phyloP scores from a whole-genome alignment of 257 asterid species.

The Verbascum thapsus region DNA sequence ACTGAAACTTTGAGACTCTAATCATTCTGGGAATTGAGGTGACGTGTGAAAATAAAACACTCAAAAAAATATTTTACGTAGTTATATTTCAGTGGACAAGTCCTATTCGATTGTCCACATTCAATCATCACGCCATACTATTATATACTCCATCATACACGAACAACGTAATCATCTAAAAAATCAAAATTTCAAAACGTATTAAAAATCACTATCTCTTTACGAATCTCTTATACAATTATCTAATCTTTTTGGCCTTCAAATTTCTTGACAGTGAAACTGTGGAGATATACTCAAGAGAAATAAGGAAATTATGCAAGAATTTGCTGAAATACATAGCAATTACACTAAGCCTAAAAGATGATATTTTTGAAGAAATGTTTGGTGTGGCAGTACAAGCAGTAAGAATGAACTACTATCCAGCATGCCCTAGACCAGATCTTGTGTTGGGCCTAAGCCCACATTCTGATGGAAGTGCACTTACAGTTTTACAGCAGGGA shows the following conservation, averaged over 20 bases:
- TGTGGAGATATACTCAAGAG: slow-evolving; percentile 63
- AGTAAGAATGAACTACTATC: slow-evolving; percentile 92
- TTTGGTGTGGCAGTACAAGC: slow-evolving; percentile 92
- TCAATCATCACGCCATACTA: too few species aligned
- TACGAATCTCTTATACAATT: neutral
- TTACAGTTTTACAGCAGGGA: slow-evolving; percentile 85
- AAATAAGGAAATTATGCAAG: slow-evolving; percentile 79
- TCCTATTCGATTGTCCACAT: too few species aligned
- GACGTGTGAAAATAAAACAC: too few species aligned
- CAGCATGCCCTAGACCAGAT: slow-evolving; percentile 94
- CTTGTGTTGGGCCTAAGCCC: slow-evolving; percentile 92
- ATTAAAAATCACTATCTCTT: too few species aligned
- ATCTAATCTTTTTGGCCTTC: neutral
- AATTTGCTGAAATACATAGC: slow-evolving; percentile 72
- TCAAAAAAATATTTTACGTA: too few species aligned
- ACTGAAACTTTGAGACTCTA: too few species aligned
- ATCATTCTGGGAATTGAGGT: too few species aligned
- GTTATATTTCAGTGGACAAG: too few species aligned
- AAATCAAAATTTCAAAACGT: too few species aligned
- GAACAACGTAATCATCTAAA: too few species aligned
- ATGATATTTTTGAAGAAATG: slow-evolving; percentile 69
- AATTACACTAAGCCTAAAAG: slow-evolving; percentile 46
- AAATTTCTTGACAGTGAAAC: slow-evolving; percentile 60
- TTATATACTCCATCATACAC: too few species aligned
- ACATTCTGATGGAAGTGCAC: slow-evolving; percentile 98